phyloP scores from a whole-genome alignment of 768 basidiomycete species.

The Mrakia gelida region DNA sequence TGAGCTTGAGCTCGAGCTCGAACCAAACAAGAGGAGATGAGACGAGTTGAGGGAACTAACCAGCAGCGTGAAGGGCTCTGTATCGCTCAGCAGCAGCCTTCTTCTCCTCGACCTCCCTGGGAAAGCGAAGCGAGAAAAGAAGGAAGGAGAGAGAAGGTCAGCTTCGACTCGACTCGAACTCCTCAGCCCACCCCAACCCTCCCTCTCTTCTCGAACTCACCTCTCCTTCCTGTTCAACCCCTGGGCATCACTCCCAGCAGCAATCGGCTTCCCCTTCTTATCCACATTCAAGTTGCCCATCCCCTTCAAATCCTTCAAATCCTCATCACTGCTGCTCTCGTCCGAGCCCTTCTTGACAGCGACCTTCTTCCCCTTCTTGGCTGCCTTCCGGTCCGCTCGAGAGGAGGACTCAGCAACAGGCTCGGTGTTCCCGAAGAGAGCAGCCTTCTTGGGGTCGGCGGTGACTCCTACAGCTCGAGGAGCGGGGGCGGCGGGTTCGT shows the following conservation, averaged over 20 bases:
- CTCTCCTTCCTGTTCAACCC: conserved; percentile 42
- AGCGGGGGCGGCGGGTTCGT: conserved; percentile 37
- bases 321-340: conserved; percentile 57
- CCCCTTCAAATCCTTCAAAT: conserved; percentile 76
- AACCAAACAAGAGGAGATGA: background rate
- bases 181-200: background rate
- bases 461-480: conserved; percentile 26
- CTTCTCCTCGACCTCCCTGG: conserved; percentile 89
- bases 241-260: conserved; percentile 17
- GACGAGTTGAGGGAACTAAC: conserved; percentile 33
- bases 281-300: conserved; percentile 45
- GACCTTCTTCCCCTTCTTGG: conserved; percentile 71
- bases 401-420: conserved; percentile 57
- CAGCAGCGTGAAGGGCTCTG: conserved; percentile 65
- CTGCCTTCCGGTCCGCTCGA: conserved; percentile 66
- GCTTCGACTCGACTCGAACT: too few relatives aligned
- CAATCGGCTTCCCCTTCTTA: conserved; percentile 32
- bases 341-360: conserved; percentile 40
- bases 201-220: conserved; percentile 36
- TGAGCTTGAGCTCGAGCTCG: conserved; percentile 1
- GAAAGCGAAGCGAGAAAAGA: conserved; percentile 44
- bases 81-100: conserved; percentile 81
- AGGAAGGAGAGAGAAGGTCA: background rate
- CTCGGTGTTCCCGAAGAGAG: conserved; percentile 39
- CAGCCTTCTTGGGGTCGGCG: conserved; percentile 45